Evolutionary conservation across 2,329 filamentous ascomycete species (phyloP).

Genomic region (Clonostachys sp.): DNA sequence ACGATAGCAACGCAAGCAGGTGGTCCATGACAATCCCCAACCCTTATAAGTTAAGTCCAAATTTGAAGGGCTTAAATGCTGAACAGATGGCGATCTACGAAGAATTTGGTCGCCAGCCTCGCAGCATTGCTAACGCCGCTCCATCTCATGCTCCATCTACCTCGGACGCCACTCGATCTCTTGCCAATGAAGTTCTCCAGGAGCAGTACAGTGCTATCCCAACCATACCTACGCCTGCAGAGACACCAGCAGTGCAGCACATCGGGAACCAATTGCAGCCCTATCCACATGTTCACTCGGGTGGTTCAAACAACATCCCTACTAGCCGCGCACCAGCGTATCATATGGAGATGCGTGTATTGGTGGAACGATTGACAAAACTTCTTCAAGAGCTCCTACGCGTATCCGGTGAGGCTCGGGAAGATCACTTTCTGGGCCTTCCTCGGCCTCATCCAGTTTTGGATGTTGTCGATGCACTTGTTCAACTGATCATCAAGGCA

Average conservation of each 20-base stretch:
- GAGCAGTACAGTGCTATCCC: constrained; percentile 56
- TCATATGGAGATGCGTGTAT: constrained; percentile 45
- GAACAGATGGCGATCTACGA: constrained; percentile 96
- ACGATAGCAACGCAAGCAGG: constrained; percentile 75
- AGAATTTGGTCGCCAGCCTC: constrained; percentile 85
- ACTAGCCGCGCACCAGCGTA: constrained; percentile 46
- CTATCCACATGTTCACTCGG: constrained; percentile 49
- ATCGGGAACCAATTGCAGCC: constrained; percentile 47
- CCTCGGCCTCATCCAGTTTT: constrained; percentile 54
- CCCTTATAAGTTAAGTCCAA: constrained; percentile 81
- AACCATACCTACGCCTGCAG: constrained; percentile 52
- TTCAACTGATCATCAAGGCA: constrained; percentile 58
- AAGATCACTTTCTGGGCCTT: constrained; percentile 57
- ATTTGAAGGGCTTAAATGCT: constrained; percentile 67
- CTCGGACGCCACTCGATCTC: constrained; percentile 56
- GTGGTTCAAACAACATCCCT: constrained; percentile 22
- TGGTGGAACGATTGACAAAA: constrained; percentile 54
- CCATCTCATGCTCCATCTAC: constrained; percentile 50
- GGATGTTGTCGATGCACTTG: constrained; percentile 58
- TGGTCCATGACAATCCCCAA: constrained; percentile 94
- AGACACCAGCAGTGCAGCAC: constrained; percentile 52
- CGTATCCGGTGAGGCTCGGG: constrained; percentile 44
- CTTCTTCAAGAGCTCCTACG: constrained; percentile 53
- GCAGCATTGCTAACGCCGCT: constrained; percentile 52
- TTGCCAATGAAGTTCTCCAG: constrained; percentile 60